Evolutionary conservation across 495 filamentous ascomycete species (phyloP), one percentile per base, ranked within the genome.

Genomic region (Tirmania nivea): DNA sequence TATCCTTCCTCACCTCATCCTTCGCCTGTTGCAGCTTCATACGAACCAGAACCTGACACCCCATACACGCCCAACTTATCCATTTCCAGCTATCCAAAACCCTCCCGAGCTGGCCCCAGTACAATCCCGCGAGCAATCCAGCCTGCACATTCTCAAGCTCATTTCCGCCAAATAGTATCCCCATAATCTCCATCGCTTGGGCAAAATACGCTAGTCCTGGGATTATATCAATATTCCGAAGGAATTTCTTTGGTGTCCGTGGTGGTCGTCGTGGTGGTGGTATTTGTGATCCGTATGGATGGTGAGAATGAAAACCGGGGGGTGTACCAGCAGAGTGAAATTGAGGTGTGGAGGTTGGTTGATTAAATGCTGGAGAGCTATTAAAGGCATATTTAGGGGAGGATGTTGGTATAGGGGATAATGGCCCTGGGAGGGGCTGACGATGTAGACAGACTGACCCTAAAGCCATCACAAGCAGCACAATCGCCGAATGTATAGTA

Each of bases 181-280:
- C 90, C 34, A 95, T 69, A n/a, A 95, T 94, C 57, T 83, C 79
- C 3, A 81, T 80, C 1, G 87, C 90, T 57, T 84, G 78, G 12
- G 80, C 81, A 67, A 86, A 95, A 62, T 93, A 92, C 16, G 84
- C 80, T 54, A 95, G 68, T 0, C 90, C 90, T 1, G 90, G 89
- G 55, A 96, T 82, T 8, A 81, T 73, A 61, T 94, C 86, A n/a
- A 88, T 65, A 62, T 97, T 94, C 52, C 77, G 71, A 48, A 64
- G 50, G 12, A 45, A 47, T 57, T 63, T 16, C 53, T 50, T 16
- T 16, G 16, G 48, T 8, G 8, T 14, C 3, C 39, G 12, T 16
- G 16, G 48, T 45, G 39, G 39, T 45, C 4, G 12, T 14, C 17
- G 17, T 14, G 39, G 5, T 4, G 39, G 39, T 14, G 12, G 39